These are phyloP conservation scores for Sphaerulina vaccinii DNA, from an alignment of 2,329 filamentous ascomycete genomes.

Conservation along the genomic window DNA sequence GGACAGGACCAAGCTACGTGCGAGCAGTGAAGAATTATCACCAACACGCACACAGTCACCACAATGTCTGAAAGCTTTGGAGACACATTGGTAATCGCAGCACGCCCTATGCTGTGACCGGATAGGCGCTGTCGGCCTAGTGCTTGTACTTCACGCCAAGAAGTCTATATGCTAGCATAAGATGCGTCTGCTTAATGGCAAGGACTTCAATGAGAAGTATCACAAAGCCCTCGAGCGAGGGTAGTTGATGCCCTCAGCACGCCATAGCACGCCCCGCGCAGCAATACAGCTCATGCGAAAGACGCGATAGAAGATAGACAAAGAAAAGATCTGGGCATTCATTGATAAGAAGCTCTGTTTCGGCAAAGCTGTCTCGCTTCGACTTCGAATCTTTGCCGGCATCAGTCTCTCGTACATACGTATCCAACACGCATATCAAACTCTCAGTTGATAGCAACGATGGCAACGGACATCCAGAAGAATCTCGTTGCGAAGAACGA, in stretches of 20 bases:
- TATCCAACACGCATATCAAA: not conserved
- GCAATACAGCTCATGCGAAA: constrained; percentile 9
- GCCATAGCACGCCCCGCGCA: constrained; percentile 14
- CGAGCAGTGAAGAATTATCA: constrained; percentile 16
- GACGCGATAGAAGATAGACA: not conserved
- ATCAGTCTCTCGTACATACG: not conserved
- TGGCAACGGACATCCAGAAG: constrained; percentile 51
- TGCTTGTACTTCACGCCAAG: too few relatives aligned
- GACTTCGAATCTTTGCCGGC: not conserved
- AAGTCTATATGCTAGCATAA: too few relatives aligned
- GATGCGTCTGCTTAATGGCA: too few relatives aligned
- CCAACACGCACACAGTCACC: too few relatives aligned
- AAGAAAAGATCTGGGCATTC: not conserved
- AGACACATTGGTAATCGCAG: too few relatives aligned
- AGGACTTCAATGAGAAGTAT: too few relatives aligned
- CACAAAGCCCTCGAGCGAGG: too few relatives aligned
- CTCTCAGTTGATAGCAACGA: constrained; percentile 21
- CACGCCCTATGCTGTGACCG: too few relatives aligned
- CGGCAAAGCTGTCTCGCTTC: not conserved
- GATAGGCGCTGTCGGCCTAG: too few relatives aligned
- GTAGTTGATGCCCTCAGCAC: constrained; percentile 13
- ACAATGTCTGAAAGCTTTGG: too few relatives aligned
- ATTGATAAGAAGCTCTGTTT: not conserved
- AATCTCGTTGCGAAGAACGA: constrained; percentile 59
- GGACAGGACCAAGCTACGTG: constrained; percentile 40